Conservation (phyloP, 441 rosid genomes). For the Populus trichocarpa region DNA sequence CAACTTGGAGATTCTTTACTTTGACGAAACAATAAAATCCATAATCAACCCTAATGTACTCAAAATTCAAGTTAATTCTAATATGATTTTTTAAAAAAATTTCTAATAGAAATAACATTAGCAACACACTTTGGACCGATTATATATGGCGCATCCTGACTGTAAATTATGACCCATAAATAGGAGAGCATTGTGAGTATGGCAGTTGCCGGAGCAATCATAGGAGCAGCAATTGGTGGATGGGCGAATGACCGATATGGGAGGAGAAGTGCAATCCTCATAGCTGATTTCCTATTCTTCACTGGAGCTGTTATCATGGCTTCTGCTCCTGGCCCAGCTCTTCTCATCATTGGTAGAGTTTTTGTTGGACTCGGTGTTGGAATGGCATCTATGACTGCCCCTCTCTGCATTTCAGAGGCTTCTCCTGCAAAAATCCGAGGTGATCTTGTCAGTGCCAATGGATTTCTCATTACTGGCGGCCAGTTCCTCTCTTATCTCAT, state of each 20-base stretch:
- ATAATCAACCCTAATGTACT: no score
- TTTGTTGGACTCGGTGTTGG: constrained; percentile 87
- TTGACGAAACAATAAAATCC: no score
- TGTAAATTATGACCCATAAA: constrained; percentile 1
- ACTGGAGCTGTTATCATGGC: constrained; percentile 79
- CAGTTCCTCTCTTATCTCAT: constrained; percentile 76
- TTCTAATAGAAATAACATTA: no score
- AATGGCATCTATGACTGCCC: constrained; percentile 92
- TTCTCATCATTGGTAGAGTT: constrained; percentile 61
- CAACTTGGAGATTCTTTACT: no score
- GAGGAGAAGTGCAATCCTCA: constrained; percentile 47
- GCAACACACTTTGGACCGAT: neutral
- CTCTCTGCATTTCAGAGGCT: constrained; percentile 85
- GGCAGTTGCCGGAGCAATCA: constrained; percentile 83
- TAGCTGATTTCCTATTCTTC: constrained; percentile 74
- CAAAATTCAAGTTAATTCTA: no score
- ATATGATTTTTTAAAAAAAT: no score
- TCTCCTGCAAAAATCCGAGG: constrained; percentile 86
- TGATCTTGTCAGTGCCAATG: constrained; percentile 82
- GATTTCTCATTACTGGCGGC: constrained; percentile 78
- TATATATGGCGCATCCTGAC: neutral
- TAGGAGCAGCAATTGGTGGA: constrained; percentile 82
- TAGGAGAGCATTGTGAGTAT: constrained; percentile 89
- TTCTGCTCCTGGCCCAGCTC: constrained; percentile 51
- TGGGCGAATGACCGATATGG: constrained; percentile 71